A percentile compares a stretch with the other conserved stretches of the same genome.
phyloP scores from a whole-genome alignment of 306 rosid species.

The Glycine soja region DNA sequence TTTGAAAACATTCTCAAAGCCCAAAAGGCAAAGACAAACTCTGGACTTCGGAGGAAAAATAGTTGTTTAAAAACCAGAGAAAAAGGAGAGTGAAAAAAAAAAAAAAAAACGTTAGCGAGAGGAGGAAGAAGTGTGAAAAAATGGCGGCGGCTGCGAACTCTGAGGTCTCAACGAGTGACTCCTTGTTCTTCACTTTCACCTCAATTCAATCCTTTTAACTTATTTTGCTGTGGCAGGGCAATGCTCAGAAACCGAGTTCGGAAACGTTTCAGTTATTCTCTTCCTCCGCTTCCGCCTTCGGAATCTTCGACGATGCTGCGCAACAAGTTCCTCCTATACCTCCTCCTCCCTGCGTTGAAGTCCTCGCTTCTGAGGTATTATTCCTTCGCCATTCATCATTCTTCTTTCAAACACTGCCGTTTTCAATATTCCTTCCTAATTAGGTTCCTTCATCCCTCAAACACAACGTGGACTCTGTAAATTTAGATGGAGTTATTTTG shows the following conservation, averaged over 20 bases:
- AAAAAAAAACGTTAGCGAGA: not conserved
- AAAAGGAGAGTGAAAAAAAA: not conserved
- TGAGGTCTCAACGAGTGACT: constrained; percentile 20
- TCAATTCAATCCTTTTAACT: not conserved
- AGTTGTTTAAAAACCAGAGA: not conserved
- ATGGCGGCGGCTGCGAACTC: constrained; percentile 42
- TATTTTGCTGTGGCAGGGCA: not conserved
- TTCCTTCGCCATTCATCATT: not conserved
- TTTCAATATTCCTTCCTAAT: constrained; percentile 11
- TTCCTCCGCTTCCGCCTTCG: constrained; percentile 41
- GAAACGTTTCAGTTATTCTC: constrained; percentile 69
- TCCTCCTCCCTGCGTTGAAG: constrained; percentile 79
- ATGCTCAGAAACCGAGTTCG: constrained; percentile 54
- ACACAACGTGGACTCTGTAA: constrained; percentile 62
- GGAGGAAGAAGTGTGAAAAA: not conserved
- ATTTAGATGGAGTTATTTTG: constrained; percentile 70
- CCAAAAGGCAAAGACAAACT: not conserved
- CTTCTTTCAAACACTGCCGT: not conserved
- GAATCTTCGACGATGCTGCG: constrained; percentile 61
- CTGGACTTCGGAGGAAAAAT: no score
- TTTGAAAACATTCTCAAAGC: not conserved
- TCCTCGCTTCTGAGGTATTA: constrained; percentile 70
- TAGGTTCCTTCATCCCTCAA: constrained; percentile 58
- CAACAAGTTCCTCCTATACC: constrained; percentile 50
- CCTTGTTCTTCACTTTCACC: constrained; percentile 8